phyloP scores from a whole-genome alignment of 2,329 filamentous ascomycete species.

The Orbilia quercus region DNA sequence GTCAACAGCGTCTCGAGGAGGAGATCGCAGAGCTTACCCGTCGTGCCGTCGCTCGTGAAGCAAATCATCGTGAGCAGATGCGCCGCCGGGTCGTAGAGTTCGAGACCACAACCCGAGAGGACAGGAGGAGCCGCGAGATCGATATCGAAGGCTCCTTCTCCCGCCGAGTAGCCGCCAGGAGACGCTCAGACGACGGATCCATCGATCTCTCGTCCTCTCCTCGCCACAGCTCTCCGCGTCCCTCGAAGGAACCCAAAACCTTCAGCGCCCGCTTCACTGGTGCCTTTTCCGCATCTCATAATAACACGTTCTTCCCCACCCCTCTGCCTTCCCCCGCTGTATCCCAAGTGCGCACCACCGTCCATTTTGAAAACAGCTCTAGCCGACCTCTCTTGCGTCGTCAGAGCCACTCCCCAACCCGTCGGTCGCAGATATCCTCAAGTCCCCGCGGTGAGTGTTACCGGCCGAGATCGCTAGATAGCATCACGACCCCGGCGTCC shows the following conservation, averaged over 20 bases:
- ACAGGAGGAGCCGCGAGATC: slow-evolving; percentile 51
- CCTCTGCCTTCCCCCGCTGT: slow-evolving; percentile 53
- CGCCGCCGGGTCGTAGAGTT: slow-evolving; percentile 53
- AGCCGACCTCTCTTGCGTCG: slow-evolving; percentile 53
- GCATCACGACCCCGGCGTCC: slow-evolving; percentile 45
- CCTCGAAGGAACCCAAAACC: slow-evolving; percentile 47
- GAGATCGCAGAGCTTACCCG: slow-evolving; percentile 53
- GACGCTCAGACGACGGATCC: slow-evolving; percentile 53
- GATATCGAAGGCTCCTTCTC: slow-evolving; percentile 56
- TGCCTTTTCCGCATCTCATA: slow-evolving; percentile 49
- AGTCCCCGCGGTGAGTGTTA: slow-evolving; percentile 56
- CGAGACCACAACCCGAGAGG: slow-evolving; percentile 38
- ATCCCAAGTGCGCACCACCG: slow-evolving; percentile 52
- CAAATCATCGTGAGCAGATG: slow-evolving; percentile 51
- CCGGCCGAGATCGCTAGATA: slow-evolving; percentile 55
- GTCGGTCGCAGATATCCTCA: slow-evolving; percentile 48
- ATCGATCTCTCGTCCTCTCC: slow-evolving; percentile 54
- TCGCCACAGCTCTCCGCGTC: slow-evolving; percentile 38
- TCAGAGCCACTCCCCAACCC: slow-evolving; percentile 55
- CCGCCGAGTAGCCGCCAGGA: slow-evolving; percentile 40
- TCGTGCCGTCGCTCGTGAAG: slow-evolving; percentile 51
- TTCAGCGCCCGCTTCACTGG: slow-evolving; percentile 54
- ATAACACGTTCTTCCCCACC: slow-evolving; percentile 45
- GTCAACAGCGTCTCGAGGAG: slow-evolving; percentile 51
- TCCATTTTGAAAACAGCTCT: slow-evolving; percentile 43